A percentile compares a stretch with the other conserved stretches of the same genome.
phyloP scores from a whole-genome alignment of 2,329 filamentous ascomycete species.

The Coniosporium uncinatum region DNA sequence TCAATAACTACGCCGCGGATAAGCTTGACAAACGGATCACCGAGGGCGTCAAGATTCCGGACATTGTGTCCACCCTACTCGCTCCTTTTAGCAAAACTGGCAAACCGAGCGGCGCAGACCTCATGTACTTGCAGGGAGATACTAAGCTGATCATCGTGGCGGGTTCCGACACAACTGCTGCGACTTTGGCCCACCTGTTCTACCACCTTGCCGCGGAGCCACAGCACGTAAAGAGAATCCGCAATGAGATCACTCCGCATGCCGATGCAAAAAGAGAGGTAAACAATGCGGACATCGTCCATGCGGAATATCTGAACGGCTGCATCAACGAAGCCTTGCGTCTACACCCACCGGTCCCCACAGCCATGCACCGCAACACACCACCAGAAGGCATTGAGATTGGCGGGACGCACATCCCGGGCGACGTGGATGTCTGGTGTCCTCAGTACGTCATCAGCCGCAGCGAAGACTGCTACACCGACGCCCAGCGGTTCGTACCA shows the following conservation, averaged over 20 bases:
- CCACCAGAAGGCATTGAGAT: conserved; percentile 4
- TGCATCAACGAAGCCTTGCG: conserved; percentile 2
- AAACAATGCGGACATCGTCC: conserved; percentile 12
- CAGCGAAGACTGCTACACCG: neutral
- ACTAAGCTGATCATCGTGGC: conserved; percentile 5
- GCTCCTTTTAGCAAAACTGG: neutral
- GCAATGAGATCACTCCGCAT: conserved; percentile 2
- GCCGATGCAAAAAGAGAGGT: conserved; percentile 6
- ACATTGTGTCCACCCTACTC: conserved; percentile 1
- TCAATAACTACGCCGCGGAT: neutral
- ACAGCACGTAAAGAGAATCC: conserved; percentile 2
- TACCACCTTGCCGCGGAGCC: conserved; percentile 6
- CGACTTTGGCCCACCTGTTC: conserved; percentile 5
- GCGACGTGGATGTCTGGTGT: neutral
- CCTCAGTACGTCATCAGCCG: neutral
- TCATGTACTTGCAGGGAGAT: conserved; percentile 10
- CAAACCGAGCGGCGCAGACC: conserved; percentile 16
- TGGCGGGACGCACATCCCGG: conserved; percentile 10
- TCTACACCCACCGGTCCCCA: conserved; percentile 1
- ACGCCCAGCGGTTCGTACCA: conserved; percentile 10
- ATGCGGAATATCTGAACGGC: neutral
- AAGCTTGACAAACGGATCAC: conserved; percentile 13
- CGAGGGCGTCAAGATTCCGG: conserved; percentile 14
- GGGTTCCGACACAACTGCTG: conserved; percentile 8
- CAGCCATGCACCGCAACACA: conserved; percentile 3